Percentiles rank a stretch among this genome's conserved stretches.
These are phyloP conservation scores for Cyberlindnera americana DNA, from an alignment of 805 yeast genomes.

Conservation along the genomic window DNA sequence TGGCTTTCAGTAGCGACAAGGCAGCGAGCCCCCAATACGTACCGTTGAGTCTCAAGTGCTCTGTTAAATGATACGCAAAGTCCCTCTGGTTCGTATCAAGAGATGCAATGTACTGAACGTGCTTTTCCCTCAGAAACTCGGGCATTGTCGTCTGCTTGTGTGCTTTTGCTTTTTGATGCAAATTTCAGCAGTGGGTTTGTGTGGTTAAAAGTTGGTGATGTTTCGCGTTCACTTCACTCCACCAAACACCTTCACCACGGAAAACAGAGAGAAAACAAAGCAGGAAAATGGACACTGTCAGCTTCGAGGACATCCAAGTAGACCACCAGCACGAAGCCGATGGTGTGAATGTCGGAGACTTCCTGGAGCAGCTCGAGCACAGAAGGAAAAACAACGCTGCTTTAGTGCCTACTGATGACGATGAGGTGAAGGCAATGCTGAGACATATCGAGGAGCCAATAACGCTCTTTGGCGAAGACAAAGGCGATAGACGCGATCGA, in stretches of 20 bases:
- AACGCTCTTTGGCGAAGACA: constrained; percentile 55
- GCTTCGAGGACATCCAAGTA: constrained; percentile 23
- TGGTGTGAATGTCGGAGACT: constrained; percentile 28
- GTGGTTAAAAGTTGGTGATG: background rate
- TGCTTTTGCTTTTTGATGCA: background rate
- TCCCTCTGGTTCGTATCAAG: constrained; percentile 54
- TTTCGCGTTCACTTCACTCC: constrained; percentile 2
- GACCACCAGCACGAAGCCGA: constrained; percentile 24
- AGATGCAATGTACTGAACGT: constrained; percentile 51
- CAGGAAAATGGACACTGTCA: constrained; percentile 10
- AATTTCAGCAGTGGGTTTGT: too few species aligned
- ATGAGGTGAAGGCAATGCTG: constrained; percentile 50
- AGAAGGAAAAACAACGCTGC: constrained; percentile 26
- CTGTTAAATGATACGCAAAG: constrained; percentile 82
- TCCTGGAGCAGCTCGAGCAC: constrained; percentile 26
- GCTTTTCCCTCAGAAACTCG: constrained; percentile 41
- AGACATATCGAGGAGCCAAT: constrained; percentile 53
- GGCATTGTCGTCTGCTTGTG: background rate
- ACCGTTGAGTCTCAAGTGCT: constrained; percentile 87
- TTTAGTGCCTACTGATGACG: constrained; percentile 63
- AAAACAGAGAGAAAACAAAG: background rate
- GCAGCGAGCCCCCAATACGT: constrained; percentile 94
- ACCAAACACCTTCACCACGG: background rate
- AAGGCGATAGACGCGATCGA: constrained; percentile 57
- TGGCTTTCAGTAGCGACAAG: constrained; percentile 52